phyloP scores from a whole-genome alignment of 2,329 filamentous ascomycete species.

The Clonostachys byssicola region DNA sequence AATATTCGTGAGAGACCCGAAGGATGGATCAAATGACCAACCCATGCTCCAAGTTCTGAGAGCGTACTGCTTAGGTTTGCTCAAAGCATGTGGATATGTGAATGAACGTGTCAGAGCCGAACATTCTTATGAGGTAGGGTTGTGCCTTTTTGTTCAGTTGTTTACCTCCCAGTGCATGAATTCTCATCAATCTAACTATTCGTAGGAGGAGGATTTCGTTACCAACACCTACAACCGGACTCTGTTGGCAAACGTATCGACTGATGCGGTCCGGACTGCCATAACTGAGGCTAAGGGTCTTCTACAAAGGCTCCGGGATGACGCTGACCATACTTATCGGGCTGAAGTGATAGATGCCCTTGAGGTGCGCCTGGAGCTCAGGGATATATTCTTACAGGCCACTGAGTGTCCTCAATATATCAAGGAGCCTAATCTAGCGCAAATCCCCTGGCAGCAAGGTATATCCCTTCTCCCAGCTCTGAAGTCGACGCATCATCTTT shows the following conservation, averaged over 20 bases:
- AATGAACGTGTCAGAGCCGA: slow-evolving; percentile 75
- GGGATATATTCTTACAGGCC: slow-evolving; percentile 57
- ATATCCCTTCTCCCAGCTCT: slow-evolving; percentile 48
- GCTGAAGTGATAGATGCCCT: slow-evolving; percentile 50
- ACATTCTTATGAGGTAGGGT: slow-evolving; percentile 78
- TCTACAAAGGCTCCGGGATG: slow-evolving; percentile 33
- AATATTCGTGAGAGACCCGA: slow-evolving; percentile 46
- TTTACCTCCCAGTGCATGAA: not conserved
- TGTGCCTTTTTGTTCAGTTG: not conserved
- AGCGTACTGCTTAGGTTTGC: slow-evolving; percentile 79
- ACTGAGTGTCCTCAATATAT: slow-evolving; percentile 42
- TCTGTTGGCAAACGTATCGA: slow-evolving; percentile 62
- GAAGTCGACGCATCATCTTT: slow-evolving; percentile 56
- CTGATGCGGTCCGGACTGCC: slow-evolving; percentile 47
- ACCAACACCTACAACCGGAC: slow-evolving; percentile 84
- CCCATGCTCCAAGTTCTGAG: slow-evolving; percentile 64
- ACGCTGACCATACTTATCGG: slow-evolving; percentile 16
- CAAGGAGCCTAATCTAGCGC: slow-evolving; percentile 38
- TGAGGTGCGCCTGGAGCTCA: slow-evolving; percentile 59
- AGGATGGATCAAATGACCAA: slow-evolving; percentile 21
- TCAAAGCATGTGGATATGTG: slow-evolving; percentile 79
- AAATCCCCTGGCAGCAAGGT: slow-evolving; percentile 47
- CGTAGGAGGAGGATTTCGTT: slow-evolving; percentile 90
- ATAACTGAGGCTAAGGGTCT: slow-evolving; percentile 51
- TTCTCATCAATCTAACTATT: not conserved